These are phyloP conservation scores for Lachancea lanzarotensis DNA, from an alignment of 805 yeast genomes.

Conservation along the genomic window DNA sequence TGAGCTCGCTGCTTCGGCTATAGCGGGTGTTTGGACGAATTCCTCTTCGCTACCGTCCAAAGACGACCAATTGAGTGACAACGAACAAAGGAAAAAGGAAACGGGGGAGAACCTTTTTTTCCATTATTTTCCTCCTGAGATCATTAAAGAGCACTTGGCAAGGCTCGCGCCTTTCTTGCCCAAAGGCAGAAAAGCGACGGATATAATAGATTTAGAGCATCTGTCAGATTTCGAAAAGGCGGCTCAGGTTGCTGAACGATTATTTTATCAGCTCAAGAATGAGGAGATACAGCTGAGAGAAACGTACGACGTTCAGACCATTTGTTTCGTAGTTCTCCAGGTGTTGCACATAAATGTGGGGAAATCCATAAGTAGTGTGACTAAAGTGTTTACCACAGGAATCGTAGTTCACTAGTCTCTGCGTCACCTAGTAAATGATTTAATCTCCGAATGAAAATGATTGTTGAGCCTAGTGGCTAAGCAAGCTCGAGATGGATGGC, in stretches of 20 bases:
- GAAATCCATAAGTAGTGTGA: no score
- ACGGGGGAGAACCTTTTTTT: slow-evolving; percentile 24
- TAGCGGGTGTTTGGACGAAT: slow-evolving; percentile 52
- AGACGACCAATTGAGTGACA: slow-evolving; percentile 37
- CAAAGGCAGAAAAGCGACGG: slow-evolving; percentile 6
- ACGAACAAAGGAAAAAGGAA: slow-evolving; percentile 19
- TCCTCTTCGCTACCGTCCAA: slow-evolving; percentile 35
- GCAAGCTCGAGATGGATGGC: no score
- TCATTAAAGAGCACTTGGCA: slow-evolving; percentile 8
- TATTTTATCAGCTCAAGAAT: slow-evolving; percentile 14
- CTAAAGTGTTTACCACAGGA: no score
- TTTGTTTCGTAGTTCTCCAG: no score
- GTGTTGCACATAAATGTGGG: no score
- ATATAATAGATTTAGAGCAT: slow-evolving; percentile 13
- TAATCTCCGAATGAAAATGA: no score
- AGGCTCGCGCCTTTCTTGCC: slow-evolving; percentile 10
- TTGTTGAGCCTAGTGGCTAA: no score
- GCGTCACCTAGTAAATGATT: no score
- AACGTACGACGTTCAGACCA: no score
- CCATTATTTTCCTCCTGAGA: slow-evolving; percentile 31
- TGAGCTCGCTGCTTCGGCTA: slow-evolving; percentile 48
- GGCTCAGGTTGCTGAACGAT: slow-evolving; percentile 11
- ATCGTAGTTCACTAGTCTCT: no score
- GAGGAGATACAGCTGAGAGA: slow-evolving; percentile 28
- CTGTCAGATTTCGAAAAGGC: slow-evolving; percentile 10